Base-by-base conservation (phyloP, 441 rosid species). In the Syzygium malaccense region DNA sequence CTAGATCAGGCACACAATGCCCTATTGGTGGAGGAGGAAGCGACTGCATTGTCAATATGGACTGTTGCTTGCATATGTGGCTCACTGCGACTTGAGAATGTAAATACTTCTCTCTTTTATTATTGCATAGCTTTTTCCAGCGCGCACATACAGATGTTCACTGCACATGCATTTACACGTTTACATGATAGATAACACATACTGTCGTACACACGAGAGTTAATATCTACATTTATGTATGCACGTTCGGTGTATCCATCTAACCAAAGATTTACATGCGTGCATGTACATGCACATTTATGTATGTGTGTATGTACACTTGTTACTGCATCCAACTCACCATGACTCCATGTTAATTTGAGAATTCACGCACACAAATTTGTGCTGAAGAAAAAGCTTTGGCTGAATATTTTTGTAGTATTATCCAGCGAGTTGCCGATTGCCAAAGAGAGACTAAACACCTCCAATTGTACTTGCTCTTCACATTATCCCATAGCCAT, bases 21-120 rank as follows among this genome's bases (percentile, higher is more conserved):
- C 58, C 94, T 97, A 66, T 90, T 92, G 89, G 96, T 93, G 25
- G 99, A 96, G 94, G 99, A 98, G 93, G 99, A 98, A 93, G 98
- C 99, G 58, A 92, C 92, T 89, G 96, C 99, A 60, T 89, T 98
- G 87, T 98, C 99, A 86, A 94, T 93, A 55, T 98, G 99, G 98
- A 94, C 99, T 88, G 92, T 98, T 88, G 98, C 99, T 86, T 94
- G 96, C 88, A 91, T 96, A 92, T 98, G 98, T 90, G 99, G 99
- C 89, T 95, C 98, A 89, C 93, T 98, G 90, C 95, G 98, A 78
- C 98, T 98, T 88, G 99, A 98, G 91, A 91, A 95, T 86, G 99
- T 97, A 91, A 33, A 45, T 56, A 75, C 37, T 9, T 87, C 51
- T 41, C 83, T 23, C 83, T 75, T 23, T 75, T 75, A 75, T 41